These are phyloP conservation scores for Alternaria sp. DNA, from an alignment of 2,329 filamentous ascomycete species.

Conservation along the genomic window DNA sequence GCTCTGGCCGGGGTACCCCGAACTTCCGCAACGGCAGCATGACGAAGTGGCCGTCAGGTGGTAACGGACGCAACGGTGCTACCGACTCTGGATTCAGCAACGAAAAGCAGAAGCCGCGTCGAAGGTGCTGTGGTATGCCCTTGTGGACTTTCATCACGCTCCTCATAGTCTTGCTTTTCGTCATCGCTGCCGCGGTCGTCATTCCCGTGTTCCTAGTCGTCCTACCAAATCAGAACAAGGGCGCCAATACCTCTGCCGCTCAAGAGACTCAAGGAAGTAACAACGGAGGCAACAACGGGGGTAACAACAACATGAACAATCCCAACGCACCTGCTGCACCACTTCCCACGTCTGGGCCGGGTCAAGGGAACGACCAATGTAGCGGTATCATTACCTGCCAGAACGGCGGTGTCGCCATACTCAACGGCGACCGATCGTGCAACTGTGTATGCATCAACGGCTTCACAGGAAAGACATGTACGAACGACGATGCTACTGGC, in stretches of 20 bases:
- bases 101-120: slow-evolving; percentile 50
- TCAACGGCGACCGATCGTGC: slow-evolving; percentile 69
- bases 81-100: slow-evolving; percentile 29
- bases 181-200: slow-evolving; percentile 81
- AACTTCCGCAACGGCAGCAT: slow-evolving; percentile 33
- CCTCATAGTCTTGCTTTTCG: slow-evolving; percentile 69
- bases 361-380: slow-evolving; percentile 56
- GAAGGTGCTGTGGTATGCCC: slow-evolving; percentile 83
- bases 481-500: slow-evolving; percentile 54
- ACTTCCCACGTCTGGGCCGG: slow-evolving; percentile 23
- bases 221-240: slow-evolving; percentile 58
- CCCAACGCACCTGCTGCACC: slow-evolving; percentile 22
- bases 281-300: slow-evolving; percentile 17
- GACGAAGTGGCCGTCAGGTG: slow-evolving; percentile 40
- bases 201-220: slow-evolving; percentile 74
- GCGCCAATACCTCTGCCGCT: slow-evolving; percentile 19
- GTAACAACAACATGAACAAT: slow-evolving; percentile 30
- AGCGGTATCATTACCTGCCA: slow-evolving; percentile 68
- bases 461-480: slow-evolving; percentile 73
- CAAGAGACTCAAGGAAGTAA: slow-evolving; percentile 23
- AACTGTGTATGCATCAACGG: slow-evolving; percentile 89
- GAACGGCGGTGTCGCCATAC: slow-evolving; percentile 81
- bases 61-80: slow-evolving; percentile 10
- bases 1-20: slow-evolving; percentile 36
- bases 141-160: slow-evolving; percentile 76